Conservation (phyloP, 2,329 filamentous ascomycete species). For the Phoma sp. region DNA sequence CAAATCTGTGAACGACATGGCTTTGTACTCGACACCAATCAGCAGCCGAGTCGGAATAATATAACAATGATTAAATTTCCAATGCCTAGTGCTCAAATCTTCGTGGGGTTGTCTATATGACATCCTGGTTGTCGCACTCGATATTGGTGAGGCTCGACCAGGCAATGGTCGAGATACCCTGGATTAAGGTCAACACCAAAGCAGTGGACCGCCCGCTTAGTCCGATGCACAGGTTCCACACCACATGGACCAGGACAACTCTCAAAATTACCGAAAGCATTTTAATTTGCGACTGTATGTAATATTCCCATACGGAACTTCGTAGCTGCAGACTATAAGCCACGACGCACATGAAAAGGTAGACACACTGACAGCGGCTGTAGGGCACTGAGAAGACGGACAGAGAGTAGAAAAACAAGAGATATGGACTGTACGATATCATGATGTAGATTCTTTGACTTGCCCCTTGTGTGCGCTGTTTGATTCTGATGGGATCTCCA, state of each 20-base stretch:
- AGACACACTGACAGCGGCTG: not conserved
- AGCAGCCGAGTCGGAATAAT: no score
- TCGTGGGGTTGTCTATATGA: no score
- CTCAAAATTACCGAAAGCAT: not conserved
- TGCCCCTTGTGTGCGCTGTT: constrained; percentile 11
- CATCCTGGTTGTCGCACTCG: no score
- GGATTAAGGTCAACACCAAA: constrained; percentile 9
- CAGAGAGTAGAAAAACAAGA: not conserved
- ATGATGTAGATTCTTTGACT: not conserved
- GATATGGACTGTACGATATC: not conserved
- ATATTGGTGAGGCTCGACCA: not conserved
- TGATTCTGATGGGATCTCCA: constrained; percentile 14
- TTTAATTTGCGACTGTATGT: not conserved
- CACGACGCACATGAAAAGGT: not conserved
- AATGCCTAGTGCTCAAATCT: no score
- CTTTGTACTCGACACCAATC: no score
- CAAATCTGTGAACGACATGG: no score
- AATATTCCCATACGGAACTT: no score
- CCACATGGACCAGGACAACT: not conserved
- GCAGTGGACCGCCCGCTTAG: constrained; percentile 5
- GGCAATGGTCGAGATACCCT: not conserved
- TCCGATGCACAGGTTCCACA: not conserved
- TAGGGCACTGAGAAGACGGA: no score
- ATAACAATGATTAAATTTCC: no score
- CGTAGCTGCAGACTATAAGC: not conserved